Percentiles rank a stretch among this genome's conserved stretches.
Conservation (phyloP, 352 stramenopile genomes). For the Phytophthora nicotianae region DNA sequence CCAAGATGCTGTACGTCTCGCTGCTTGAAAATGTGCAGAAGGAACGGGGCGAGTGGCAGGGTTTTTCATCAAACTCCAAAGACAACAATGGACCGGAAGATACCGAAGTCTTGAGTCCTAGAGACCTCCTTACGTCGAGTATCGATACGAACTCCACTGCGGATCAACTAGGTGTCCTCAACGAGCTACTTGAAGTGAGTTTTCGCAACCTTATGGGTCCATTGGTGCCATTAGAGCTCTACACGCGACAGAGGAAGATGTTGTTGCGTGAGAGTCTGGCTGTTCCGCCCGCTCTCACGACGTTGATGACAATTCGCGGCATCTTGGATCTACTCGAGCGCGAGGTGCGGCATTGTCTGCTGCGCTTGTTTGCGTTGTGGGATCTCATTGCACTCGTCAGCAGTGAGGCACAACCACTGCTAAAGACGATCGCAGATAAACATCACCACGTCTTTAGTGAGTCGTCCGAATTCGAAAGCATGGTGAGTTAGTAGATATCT, state of each 20-base stretch:
- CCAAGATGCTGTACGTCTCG: constrained; percentile 73
- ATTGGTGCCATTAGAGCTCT: constrained; percentile 50
- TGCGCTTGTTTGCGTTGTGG: constrained; percentile 65
- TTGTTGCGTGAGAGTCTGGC: constrained; percentile 41
- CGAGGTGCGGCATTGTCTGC: constrained; percentile 57
- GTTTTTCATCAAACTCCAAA: constrained; percentile 38
- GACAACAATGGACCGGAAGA: constrained; percentile 33
- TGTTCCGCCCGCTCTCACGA: constrained; percentile 46
- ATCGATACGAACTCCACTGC: constrained; percentile 12
- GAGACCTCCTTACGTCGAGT: constrained; percentile 22
- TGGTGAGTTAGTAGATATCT: constrained; percentile 38
- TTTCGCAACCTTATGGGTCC: constrained; percentile 69
- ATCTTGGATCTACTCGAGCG: constrained; percentile 53
- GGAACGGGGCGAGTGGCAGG: constrained; percentile 70
- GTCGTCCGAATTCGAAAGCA: constrained; percentile 60
- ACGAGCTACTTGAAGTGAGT: constrained; percentile 70
- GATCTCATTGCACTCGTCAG: constrained; percentile 48
- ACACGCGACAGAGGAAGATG: constrained; percentile 47
- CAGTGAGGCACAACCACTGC: constrained; percentile 36
- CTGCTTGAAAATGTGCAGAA: constrained; percentile 71
- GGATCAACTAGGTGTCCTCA: constrained; percentile 51
- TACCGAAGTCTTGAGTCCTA: constrained; percentile 14
- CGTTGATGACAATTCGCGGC: constrained; percentile 47
- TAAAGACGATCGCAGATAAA: constrained; percentile 55
- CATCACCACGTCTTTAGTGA: constrained; percentile 67